phyloP scores from a whole-genome alignment of 2,329 filamentous ascomycete genomes.

The Celoporthe dispersa region DNA sequence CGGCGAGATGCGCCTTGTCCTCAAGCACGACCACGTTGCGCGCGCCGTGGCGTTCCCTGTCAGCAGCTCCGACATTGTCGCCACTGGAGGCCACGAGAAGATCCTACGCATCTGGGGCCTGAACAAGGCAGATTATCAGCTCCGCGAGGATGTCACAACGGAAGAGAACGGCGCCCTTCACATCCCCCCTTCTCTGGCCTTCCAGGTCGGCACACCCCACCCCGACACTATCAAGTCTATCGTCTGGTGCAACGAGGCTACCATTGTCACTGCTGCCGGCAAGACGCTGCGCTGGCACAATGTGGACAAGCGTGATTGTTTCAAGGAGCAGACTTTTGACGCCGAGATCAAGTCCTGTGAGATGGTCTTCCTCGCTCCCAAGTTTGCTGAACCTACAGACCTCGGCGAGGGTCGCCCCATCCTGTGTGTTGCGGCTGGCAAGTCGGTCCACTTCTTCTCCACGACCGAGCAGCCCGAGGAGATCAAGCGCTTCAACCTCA shows the following conservation, averaged over 20 bases:
- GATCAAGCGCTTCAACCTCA: conserved; percentile 79
- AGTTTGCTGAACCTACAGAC: conserved; percentile 62
- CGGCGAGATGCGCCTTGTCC: conserved; percentile 83
- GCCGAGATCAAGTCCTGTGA: conserved; percentile 92
- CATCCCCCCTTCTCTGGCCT: conserved; percentile 66
- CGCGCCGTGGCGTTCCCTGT: conserved; percentile 89
- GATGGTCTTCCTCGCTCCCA: conserved; percentile 70
- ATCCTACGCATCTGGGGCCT: conserved; percentile 94
- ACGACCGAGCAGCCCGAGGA: conserved; percentile 69
- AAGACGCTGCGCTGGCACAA: conserved; percentile 96
- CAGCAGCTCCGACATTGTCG: conserved; percentile 80
- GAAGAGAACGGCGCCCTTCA: conserved; percentile 43
- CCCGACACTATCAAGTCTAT: conserved; percentile 93
- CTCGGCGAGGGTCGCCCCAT: conserved; percentile 72
- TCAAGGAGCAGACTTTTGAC: conserved; percentile 79
- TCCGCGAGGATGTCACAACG: conserved; percentile 42
- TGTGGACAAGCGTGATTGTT: conserved; percentile 73
- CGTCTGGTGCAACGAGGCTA: conserved; percentile 87
- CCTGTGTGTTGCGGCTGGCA: conserved; percentile 90
- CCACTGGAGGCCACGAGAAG: conserved; percentile 95
- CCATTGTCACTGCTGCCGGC: conserved; percentile 88
- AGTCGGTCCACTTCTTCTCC: conserved; percentile 90
- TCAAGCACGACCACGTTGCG: conserved; percentile 94
- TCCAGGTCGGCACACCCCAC: conserved; percentile 89
- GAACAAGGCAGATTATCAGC: conserved; percentile 59